Base-by-base conservation (phyloP, 306 rosid species). In the Datisca glomerata region DNA sequence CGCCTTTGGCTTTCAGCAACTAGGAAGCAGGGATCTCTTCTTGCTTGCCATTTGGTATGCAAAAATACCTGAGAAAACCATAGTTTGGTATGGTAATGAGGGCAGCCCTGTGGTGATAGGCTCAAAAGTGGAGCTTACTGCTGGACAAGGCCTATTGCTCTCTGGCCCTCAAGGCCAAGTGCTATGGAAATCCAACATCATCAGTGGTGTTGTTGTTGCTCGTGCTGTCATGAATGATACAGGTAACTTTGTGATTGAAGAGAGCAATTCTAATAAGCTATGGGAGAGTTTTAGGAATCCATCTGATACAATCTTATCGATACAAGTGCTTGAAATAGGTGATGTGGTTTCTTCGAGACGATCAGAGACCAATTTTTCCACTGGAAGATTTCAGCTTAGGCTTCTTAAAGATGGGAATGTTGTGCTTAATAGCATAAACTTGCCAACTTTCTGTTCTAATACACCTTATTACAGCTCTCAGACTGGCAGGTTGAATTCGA, bases 21-120 rank as follows among this genome's bases (percentile, higher is more conserved):
- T 37, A 0, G 24, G 8, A 36, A 36, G 7, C 21, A 3, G 16
- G 3, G 21, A 35, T 23, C 34, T 11, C 13, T 51, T 14, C 32
- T n/a, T 51, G 1, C 75, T 70, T 24, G 57, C 73, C 33, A 63
- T 71, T n/a, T 81, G 87, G 81, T 81, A 49, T 55, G 47, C 63
- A 4, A 68, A 48, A 2, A 44, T 77, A 22, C 64, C 44, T 4
- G 44, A 51, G 1, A 60, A 11, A 18, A 73, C 76, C 35, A 12
- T 68, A 4, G 78, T 68, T 4, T 81, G 93, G 93, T 68, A 32
- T 41, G 77, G 69, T 2, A 65, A 60, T 22, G 16, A 36, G 15
- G 59, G 47, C 4, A 50, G 12, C 0, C 74, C 76, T 11, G 69
- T 62, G 0, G 73, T 68, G 1, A 44, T 25, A 53, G 71, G 61